These are phyloP conservation scores for Cercospora sp. DNA, from an alignment of 2,329 filamentous ascomycete genomes.

Conservation along the genomic window DNA sequence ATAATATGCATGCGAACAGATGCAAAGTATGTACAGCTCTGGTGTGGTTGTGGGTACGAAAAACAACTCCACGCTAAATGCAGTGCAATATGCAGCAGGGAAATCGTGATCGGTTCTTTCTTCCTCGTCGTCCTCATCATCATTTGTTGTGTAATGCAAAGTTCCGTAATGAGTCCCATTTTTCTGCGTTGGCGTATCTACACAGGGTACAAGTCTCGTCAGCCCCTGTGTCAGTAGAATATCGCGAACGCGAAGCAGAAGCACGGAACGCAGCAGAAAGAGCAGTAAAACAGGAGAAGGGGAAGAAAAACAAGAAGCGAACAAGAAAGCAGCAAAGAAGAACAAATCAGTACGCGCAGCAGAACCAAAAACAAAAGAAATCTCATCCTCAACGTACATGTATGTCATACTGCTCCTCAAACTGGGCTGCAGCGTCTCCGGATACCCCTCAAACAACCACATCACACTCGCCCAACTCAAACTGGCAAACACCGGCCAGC, in stretches of 20 bases:
- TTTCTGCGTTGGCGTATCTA: slow-evolving; percentile 75
- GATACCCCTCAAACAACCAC: slow-evolving; percentile 91
- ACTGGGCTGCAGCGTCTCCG: slow-evolving; percentile 86
- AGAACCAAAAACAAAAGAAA: slow-evolving; percentile 4
- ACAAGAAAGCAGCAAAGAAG: background rate
- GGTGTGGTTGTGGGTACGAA: background rate
- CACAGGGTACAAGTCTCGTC: slow-evolving; percentile 30
- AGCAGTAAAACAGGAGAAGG: background rate
- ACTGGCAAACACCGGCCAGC: slow-evolving; percentile 91
- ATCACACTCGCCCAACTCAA: slow-evolving; percentile 91
- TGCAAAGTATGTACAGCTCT: slow-evolving; percentile 9
- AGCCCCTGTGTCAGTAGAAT: slow-evolving; percentile 35
- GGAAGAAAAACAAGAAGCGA: background rate
- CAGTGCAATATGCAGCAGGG: background rate
- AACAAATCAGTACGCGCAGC: background rate
- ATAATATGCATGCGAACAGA: background rate
- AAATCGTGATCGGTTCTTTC: background rate
- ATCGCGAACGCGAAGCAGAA: background rate
- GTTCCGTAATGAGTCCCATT: slow-evolving; percentile 83
- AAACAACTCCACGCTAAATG: background rate
- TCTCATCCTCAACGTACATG: slow-evolving; percentile 64
- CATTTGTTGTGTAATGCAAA: slow-evolving; percentile 78
- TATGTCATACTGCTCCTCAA: slow-evolving; percentile 95
- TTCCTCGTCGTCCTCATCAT: slow-evolving; percentile 17
- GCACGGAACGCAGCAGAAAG: slow-evolving; percentile 14